Conservation (phyloP, 345 rosid species). For the Melastoma malabathricum region DNA sequence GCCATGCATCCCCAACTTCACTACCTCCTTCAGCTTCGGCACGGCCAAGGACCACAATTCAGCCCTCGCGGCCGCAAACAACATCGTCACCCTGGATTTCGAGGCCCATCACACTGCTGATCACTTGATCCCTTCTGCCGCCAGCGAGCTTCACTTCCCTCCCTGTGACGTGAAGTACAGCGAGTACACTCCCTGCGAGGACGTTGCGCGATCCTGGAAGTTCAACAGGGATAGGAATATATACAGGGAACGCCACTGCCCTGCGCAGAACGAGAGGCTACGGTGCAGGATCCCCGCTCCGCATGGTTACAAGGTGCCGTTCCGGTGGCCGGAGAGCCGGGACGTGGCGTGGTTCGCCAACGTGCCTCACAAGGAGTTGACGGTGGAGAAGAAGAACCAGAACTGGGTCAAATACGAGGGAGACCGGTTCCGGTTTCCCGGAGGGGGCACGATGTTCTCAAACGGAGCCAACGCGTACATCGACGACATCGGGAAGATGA, state of each 20-base stretch:
- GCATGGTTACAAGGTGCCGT: slow-evolving; percentile 57
- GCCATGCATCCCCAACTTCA: slow-evolving; percentile 9
- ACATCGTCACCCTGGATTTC: slow-evolving; percentile 33
- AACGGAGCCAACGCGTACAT: slow-evolving; percentile 79
- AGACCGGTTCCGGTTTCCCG: slow-evolving; percentile 68
- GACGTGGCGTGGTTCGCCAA: slow-evolving; percentile 79
- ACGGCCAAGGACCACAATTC: no score
- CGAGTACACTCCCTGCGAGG: slow-evolving; percentile 83
- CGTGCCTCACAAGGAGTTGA: slow-evolving; percentile 78
- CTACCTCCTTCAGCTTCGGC: slow-evolving; percentile 7
- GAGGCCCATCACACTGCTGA: slow-evolving; percentile 36
- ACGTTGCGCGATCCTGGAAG: slow-evolving; percentile 33
- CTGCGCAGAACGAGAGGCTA: slow-evolving; percentile 29
- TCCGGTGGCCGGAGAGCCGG: slow-evolving; percentile 81
- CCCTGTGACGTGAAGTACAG: slow-evolving; percentile 33
- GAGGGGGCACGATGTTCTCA: slow-evolving; percentile 96
- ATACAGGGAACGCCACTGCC: slow-evolving; percentile 82
- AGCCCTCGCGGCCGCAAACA: not conserved
- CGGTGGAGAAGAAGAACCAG: slow-evolving; percentile 79
- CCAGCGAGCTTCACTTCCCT: slow-evolving; percentile 33
- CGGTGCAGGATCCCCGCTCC: slow-evolving; percentile 75
- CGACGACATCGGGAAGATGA: slow-evolving; percentile 61
- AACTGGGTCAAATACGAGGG: slow-evolving; percentile 71
- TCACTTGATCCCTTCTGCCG: slow-evolving; percentile 25
- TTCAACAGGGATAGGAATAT: slow-evolving; percentile 42